Evolutionary conservation across 2,329 filamentous ascomycete species (phyloP).

Genomic region (Alternaria dauci): DNA sequence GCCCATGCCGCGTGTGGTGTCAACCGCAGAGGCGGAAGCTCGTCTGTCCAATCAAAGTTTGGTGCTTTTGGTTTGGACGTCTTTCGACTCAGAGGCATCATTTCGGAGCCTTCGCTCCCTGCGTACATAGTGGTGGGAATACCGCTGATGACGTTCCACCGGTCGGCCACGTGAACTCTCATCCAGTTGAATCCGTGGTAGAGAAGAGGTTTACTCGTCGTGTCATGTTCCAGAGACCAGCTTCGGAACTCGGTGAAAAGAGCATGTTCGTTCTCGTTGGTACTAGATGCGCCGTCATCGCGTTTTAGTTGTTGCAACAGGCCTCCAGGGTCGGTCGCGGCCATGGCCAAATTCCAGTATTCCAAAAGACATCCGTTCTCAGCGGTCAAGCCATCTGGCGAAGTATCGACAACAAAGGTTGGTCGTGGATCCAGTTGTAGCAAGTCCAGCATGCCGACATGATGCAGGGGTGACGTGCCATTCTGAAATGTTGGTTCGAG

Average conservation of each 20-base stretch:
- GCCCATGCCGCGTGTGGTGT: slow-evolving; percentile 23
- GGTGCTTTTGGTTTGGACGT: slow-evolving; percentile 9
- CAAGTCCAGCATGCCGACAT: slow-evolving; percentile 31
- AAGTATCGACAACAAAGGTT: slow-evolving; percentile 26
- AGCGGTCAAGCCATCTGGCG: not conserved
- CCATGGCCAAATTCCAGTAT: slow-evolving; percentile 36
- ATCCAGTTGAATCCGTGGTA: slow-evolving; percentile 23
- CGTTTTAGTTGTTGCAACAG: slow-evolving; percentile 20
- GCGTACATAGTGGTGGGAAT: not conserved
- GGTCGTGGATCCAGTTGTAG: slow-evolving; percentile 33
- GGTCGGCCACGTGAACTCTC: slow-evolving; percentile 23
- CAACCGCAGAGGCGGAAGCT: slow-evolving; percentile 20
- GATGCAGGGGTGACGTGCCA: slow-evolving; percentile 15
- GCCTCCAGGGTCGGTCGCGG: slow-evolving; percentile 14
- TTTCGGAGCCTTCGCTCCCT: not conserved
- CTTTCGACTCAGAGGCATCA: slow-evolving; percentile 4
- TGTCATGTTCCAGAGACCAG: slow-evolving; percentile 22
- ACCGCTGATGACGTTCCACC: slow-evolving; percentile 37
- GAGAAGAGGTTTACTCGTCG: slow-evolving; percentile 4
- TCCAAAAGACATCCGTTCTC: slow-evolving; percentile 9
- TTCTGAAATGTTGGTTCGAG: slow-evolving; percentile 6
- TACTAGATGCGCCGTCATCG: not conserved
- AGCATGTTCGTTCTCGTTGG: not conserved
- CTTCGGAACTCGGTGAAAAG: slow-evolving; percentile 23
- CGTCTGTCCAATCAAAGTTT: slow-evolving; percentile 29